A percentile compares a stretch with the other conserved stretches of the same genome.
phyloP scores from a whole-genome alignment of 345 rosid species.

The Dovyalis caffra region DNA sequence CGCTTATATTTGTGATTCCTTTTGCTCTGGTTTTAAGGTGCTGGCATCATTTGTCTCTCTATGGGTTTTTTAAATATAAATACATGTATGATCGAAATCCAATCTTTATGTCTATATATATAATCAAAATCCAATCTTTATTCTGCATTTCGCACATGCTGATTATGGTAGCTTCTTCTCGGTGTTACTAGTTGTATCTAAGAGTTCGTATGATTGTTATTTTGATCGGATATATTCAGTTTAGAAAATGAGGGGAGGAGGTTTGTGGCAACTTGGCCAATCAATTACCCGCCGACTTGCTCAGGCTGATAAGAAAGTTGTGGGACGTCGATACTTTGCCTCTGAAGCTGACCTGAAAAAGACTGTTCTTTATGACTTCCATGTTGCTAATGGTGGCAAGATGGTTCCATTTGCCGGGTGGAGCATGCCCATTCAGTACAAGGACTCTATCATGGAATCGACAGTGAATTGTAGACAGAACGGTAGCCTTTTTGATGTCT shows the following conservation, averaged over 20 bases:
- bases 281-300: conserved; percentile 77
- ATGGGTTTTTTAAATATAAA: background rate
- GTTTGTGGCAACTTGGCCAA: conserved; percentile 96
- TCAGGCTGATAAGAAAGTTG: conserved; percentile 67
- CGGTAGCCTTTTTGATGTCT: conserved; percentile 88
- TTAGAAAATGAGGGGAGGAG: conserved; percentile 82
- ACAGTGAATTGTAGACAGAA: conserved; percentile 87
- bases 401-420: conserved; percentile 99
- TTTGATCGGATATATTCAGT: conserved; percentile 29
- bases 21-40: background rate
- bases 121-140: background rate
- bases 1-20: background rate
- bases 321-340: conserved; percentile 62
- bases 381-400: conserved; percentile 76
- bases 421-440: conserved; percentile 99
- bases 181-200: background rate
- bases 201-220: conserved; percentile 7
- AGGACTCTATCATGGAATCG: conserved; percentile 96
- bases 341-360: conserved; percentile 84
- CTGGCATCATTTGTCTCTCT: background rate
- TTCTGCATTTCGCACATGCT: background rate
- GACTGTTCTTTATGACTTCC: conserved; percentile 87
- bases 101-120: background rate
- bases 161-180: background rate
- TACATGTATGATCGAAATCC: background rate